A percentile compares a stretch with the other conserved stretches of the same genome.
These are phyloP conservation scores for Mucor mucedo DNA, from an alignment of 371 early-diverging fungal genomes.

Conservation along the genomic window DNA sequence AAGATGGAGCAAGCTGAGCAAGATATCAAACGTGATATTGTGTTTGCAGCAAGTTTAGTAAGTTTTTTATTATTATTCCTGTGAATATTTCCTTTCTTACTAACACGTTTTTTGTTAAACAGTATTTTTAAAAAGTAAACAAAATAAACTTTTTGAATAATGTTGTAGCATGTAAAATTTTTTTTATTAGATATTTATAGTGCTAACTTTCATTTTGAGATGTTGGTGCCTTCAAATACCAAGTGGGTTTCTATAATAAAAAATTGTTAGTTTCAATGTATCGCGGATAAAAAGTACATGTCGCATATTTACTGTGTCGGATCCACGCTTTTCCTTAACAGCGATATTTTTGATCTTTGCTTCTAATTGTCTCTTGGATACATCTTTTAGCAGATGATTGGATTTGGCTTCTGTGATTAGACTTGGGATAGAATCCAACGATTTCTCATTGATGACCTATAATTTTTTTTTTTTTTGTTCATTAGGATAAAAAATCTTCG, in stretches of 20 bases:
- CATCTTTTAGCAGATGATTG: slow-evolving; percentile 29
- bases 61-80: slow-evolving; percentile 11
- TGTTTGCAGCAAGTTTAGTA: slow-evolving; percentile 96
- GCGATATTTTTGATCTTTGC: slow-evolving; percentile 53
- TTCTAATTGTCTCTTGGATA: slow-evolving; percentile 51
- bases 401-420: slow-evolving; percentile 30
- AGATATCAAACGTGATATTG: slow-evolving; percentile 97
- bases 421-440: slow-evolving; percentile 37
- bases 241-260: too few species aligned
- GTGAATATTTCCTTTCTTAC: too few species aligned
- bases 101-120: too few species aligned
- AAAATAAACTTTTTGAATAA: too few species aligned
- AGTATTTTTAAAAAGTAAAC: too few species aligned
- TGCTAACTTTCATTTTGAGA: too few species aligned
- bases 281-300: neutral
- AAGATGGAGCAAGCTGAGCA: slow-evolving; percentile 96
- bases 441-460: slow-evolving; percentile 45
- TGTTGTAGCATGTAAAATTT: too few species aligned
- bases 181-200: too few species aligned
- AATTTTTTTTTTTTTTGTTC: neutral
- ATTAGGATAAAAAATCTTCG: neutral
- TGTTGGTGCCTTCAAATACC: too few species aligned
- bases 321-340: slow-evolving; percentile 55
- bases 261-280: too few species aligned
- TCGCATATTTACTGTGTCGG: slow-evolving; percentile 46